Conservation (phyloP, 345 rosid species). For the Noccaea caerulescens region DNA sequence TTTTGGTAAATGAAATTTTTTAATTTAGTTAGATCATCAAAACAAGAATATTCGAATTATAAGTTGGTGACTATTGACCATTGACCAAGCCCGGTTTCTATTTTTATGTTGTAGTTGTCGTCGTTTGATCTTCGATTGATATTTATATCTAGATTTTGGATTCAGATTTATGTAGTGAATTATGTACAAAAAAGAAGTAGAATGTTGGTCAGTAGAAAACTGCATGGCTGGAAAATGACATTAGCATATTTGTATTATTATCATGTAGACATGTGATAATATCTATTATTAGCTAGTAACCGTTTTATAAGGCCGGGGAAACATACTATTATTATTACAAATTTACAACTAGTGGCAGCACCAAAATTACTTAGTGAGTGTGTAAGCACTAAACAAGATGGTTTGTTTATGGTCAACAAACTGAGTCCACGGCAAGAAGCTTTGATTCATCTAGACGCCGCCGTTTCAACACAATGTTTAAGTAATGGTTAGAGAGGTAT, state of each 20-base stretch:
- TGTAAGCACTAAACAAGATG: slow-evolving; percentile 1
- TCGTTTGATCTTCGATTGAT: background rate
- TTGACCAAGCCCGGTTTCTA: background rate
- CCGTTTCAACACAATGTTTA: background rate
- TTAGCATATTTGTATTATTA: background rate
- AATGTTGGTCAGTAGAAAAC: background rate
- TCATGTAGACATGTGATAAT: too few relatives aligned
- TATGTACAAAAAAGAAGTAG: too few relatives aligned
- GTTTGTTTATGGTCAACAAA: slow-evolving; percentile 2
- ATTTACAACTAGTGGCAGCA: background rate
- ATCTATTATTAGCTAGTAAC: background rate
- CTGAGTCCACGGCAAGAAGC: slow-evolving; percentile 7
- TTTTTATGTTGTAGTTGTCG: background rate
- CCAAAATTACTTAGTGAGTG: too few relatives aligned
- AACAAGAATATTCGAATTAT: background rate
- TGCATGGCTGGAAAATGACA: slow-evolving; percentile 4
- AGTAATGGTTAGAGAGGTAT: background rate
- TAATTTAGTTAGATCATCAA: background rate
- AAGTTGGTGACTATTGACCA: background rate
- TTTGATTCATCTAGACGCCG: background rate
- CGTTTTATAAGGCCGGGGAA: background rate
- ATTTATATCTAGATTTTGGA: background rate
- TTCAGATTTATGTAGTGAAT: too few relatives aligned
- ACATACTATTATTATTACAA: background rate
- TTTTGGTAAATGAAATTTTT: slow-evolving; percentile 18